Evolutionary conservation across 768 basidiomycete genomes (phyloP), one percentile per base, ranked within the genome.

Genomic region (Mycena amicta): DNA sequence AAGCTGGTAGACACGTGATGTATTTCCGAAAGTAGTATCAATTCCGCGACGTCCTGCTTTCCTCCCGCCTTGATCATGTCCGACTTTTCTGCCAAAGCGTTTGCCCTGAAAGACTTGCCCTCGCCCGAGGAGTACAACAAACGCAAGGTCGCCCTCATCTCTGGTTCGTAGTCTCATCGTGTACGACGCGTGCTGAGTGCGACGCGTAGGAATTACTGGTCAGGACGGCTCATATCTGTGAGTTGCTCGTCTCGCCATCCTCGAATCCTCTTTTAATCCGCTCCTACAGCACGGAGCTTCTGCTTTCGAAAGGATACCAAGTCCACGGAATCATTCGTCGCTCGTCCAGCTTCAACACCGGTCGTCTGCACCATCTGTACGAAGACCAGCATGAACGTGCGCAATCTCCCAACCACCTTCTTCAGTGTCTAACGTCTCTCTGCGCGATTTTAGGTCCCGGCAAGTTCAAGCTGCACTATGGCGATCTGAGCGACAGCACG

Each of bases 301-400:
- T 96, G 60, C 75, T 96, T 53, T 80, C 80, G 52, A 95, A 95
- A 72, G 94, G 94, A 20, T 96, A 96, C 70, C 83, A 93, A 61
- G 94, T 96, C 3, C 94, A 96, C 67, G 94, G 92, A 40, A 95
- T 97, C 77, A 97, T 98, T 67, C 90, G 95, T 66, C 91, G 95
- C 57, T 97, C 95, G 29, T 98, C 96, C 22, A 95, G 92, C 67
- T 98, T 98, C 86, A 98, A 98, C 76, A 98, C 95, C 55, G 91
- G 90, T 67, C 89, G 95, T 68, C 79, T 98, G 68, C 90, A 96
- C 67, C 93, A 97, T 75, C 84, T 98, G 25, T 95, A 95, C 75
- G 85, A 85, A 66, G 95, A 97, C 74, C 90, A 90, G 66, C 95
- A 96, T 68, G 93, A 95, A 71, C 86, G 93, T 93, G 72, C 66